Evolutionary conservation across 2,329 filamentous ascomycete genomes (phyloP), one percentile per base, ranked within the genome.

Genomic region (Ophiostoma sp.): DNA sequence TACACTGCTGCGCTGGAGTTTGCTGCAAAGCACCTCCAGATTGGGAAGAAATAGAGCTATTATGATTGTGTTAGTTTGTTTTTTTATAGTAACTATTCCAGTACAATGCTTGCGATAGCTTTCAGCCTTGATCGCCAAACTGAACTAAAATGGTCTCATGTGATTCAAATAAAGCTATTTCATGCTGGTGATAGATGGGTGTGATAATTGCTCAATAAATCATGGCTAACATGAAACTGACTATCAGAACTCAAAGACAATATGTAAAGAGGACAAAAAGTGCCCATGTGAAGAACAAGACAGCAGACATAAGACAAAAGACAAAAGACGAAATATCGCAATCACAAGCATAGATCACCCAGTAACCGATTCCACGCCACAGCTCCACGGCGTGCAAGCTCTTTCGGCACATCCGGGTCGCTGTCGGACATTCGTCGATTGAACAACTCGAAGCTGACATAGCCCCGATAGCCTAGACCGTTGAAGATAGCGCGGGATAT

Each of bases 391-490:
- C 72, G 73, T 1, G 86, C 85, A 77, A 87, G 80, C 69, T 82
- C 79, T 52, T 77, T 76, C 0, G 84, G 83, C 3, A 86, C 82
- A 0, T 73, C 72, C 1, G 77, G 69, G 9, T 77, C 78, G 9
- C 77, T 74, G 65, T 83, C 80, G 6, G 79, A 76, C 77, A 87
- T 81, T 5, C 78, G 82, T 41, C 82, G 77, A 55, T 81, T 84
- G 74, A 88, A 88, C 44, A 88, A 73, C 76, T 89, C 86, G 73
- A 86, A 80, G 66, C 81, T 84, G n/a, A 88, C 79, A 80, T 83
- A 87, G 3, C 86, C 86, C 41, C 80, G 77, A 72, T 83, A 89
- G 0, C 85, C 85, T 14, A 86, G 76, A 6, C 83, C 82, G 38
- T 83, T 78, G 58, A 86, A 76, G 65, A 89, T 81, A 0, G 84